Base-by-base conservation (phyloP, 805 yeast genomes). In the Suhomyces faveliae region DNA sequence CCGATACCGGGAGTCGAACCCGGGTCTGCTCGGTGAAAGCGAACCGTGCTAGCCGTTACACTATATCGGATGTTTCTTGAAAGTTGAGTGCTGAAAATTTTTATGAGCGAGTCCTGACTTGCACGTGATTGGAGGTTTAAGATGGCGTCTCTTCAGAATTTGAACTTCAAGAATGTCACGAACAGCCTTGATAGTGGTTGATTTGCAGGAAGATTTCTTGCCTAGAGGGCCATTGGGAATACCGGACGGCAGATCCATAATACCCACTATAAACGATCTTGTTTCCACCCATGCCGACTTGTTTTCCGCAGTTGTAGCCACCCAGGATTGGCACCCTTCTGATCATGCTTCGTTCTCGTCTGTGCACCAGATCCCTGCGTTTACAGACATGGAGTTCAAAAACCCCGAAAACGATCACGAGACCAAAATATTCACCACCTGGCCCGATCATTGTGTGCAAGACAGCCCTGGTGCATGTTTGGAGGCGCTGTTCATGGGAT, bases 361-460 rank as follows among this genome's bases (percentile, higher is more conserved):
- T 0, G 78, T 76, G 41, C 90, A 89, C 58, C 42, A 52, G 1
- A 64, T 62, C 54, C 29, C 64, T 2, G 87, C 90, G 2, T 90
- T 73, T 59, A 67, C 81, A 0, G 59, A 69, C 1, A 54, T 79
- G 35, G 67, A 60, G 13, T 80, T 84, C 59, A 43, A 57, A 1
- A 79, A 83, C 42, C 91, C 94, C 0, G 65, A 60, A 11, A 49
- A 52, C 1, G 70, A 67, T 48, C 49, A 52, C 1, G 46, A 46
- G 2, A 61, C 66, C 0, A 51, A 67, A 30, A 56, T 51, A 3
- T 83, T 81, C 52, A 73, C 76, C 0, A 73, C 89, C 3, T 91
- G 97, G 97, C 97, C 98, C 0, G 91, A 80, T 47, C 98, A 91
- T 62, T 91, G 97, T 64, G 79, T 91, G 12, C 91, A 88, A 58